These are phyloP conservation scores for Candida odintsovae DNA, from an alignment of 805 yeast genomes.

Conservation along the genomic window DNA sequence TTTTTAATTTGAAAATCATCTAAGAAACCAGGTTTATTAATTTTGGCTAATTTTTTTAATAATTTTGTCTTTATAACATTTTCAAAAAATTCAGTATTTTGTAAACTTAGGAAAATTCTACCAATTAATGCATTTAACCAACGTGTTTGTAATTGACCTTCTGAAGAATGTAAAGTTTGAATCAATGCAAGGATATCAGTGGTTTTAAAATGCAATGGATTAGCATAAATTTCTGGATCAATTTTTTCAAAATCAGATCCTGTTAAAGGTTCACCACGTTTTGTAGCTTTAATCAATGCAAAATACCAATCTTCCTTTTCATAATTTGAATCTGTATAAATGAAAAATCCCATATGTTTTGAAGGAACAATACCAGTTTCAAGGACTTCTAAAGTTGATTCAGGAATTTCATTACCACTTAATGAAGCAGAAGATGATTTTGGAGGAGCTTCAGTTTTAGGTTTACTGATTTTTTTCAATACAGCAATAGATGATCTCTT, in stretches of 20 bases:
- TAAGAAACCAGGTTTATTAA: slow-evolving; percentile 81
- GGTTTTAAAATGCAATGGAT: slow-evolving; percentile 66
- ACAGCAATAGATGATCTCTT: slow-evolving; percentile 76
- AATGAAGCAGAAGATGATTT: slow-evolving; percentile 25
- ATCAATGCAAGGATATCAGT: slow-evolving; percentile 67
- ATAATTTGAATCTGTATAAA: slow-evolving; percentile 71
- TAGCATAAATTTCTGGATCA: slow-evolving; percentile 63
- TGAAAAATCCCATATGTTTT: slow-evolving; percentile 39
- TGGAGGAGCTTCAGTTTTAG: slow-evolving; percentile 27
- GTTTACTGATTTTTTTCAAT: slow-evolving; percentile 38
- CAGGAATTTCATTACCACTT: slow-evolving; percentile 2
- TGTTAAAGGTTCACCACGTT: slow-evolving; percentile 26
- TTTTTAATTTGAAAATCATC: slow-evolving; percentile 74
- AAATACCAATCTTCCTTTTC: slow-evolving; percentile 95
- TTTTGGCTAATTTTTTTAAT: slow-evolving; percentile 66
- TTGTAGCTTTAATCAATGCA: slow-evolving; percentile 72
- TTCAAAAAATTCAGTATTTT: slow-evolving; percentile 64
- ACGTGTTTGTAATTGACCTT: slow-evolving; percentile 74
- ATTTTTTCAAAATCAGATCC: slow-evolving; percentile 27
- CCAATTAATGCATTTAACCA: slow-evolving; percentile 92
- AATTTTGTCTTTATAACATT: slow-evolving; percentile 52
- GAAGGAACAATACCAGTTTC: slow-evolving; percentile 25
- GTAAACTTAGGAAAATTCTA: slow-evolving; percentile 69
- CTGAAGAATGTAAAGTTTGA: slow-evolving; percentile 73
- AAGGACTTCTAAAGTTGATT: slow-evolving; percentile 19